phyloP scores from a whole-genome alignment of 345 rosid genomes.

The Salix purpurea region DNA sequence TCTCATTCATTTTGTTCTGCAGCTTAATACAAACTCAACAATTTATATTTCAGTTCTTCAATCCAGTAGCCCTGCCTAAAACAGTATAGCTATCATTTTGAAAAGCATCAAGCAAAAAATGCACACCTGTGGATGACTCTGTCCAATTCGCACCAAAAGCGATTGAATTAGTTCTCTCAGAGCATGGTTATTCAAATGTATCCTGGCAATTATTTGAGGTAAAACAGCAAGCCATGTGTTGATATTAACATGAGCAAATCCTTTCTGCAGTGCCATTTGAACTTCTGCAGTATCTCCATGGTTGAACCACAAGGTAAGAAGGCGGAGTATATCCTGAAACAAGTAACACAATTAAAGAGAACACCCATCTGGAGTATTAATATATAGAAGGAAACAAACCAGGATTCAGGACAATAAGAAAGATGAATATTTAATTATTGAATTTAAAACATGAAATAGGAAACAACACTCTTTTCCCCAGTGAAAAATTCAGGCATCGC shows the following conservation, averaged over 20 bases:
- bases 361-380: background rate
- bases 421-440: background rate
- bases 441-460: background rate
- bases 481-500: background rate
- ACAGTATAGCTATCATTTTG: background rate
- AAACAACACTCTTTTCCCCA: background rate
- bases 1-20: background rate
- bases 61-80: background rate
- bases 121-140: constrained; percentile 91
- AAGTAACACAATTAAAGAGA: constrained; percentile 17
- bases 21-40: background rate
- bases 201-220: constrained; percentile 99
- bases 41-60: background rate
- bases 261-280: constrained; percentile 77
- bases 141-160: constrained; percentile 92
- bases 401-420: background rate
- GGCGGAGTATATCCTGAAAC: constrained; percentile 93
- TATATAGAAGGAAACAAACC: background rate
- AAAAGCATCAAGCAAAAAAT: constrained; percentile 8
- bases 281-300: constrained; percentile 93
- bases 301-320: constrained; percentile 97
- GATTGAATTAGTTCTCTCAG: constrained; percentile 92
- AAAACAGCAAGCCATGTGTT: constrained; percentile 96
- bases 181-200: constrained; percentile 91
- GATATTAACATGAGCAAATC: constrained; percentile 83